Conservation (phyloP, 208 protist genomes). For the Angomonas deanei region DNA sequence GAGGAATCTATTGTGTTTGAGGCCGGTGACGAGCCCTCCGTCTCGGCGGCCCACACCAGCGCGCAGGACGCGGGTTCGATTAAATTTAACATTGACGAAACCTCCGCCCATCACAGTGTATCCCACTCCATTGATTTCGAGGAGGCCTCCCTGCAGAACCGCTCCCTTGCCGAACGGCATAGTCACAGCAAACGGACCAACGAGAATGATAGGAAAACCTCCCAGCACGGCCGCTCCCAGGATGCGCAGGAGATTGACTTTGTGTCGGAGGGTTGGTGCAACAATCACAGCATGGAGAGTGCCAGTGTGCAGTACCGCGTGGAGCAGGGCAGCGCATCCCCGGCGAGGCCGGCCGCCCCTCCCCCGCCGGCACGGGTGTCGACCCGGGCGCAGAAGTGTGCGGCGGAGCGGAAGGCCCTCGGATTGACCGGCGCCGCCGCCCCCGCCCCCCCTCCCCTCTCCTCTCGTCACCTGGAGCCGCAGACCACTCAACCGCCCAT, state of each 20-base stretch:
- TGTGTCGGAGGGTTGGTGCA: constrained; percentile 1
- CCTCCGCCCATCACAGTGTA: background rate
- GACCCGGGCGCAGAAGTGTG: background rate
- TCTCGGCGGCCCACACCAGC: background rate
- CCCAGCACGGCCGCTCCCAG: background rate
- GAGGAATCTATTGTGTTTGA: constrained; percentile 1
- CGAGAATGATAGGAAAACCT: background rate
- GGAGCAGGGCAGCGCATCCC: background rate
- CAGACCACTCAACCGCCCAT: constrained; percentile 9
- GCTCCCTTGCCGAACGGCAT: background rate
- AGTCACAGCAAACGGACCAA: background rate
- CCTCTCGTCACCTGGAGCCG: background rate
- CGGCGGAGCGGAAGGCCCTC: background rate
- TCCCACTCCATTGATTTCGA: background rate
- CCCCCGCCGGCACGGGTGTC: constrained; percentile 3
- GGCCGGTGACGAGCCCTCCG: background rate
- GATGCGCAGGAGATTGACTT: constrained; percentile 4
- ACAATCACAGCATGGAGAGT: background rate
- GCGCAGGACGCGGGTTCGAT: background rate
- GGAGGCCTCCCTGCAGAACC: background rate
- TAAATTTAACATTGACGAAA: background rate
- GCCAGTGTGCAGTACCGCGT: constrained; percentile 1
- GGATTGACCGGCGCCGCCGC: background rate
- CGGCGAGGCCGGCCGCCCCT: background rate
- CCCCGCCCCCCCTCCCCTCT: background rate